Evolutionary conservation across 306 rosid genomes (phyloP).

Genomic region (Lathyrus oleraceus): DNA sequence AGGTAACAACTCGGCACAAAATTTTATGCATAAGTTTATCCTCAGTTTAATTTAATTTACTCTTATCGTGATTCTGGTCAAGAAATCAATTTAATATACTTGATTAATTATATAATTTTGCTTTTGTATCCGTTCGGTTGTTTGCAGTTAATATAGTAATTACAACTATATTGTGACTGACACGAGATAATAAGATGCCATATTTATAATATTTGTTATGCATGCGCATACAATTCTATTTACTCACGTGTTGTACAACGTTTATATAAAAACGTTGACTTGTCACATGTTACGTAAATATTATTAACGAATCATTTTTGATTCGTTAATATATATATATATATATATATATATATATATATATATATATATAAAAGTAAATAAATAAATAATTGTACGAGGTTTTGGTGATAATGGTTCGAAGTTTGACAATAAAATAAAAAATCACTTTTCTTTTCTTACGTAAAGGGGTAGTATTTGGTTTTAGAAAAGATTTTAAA

Average conservation of each 20-base stretch:
- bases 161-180: neutral
- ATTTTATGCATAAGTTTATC: slow-evolving; percentile 18
- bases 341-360: no score
- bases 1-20: slow-evolving; percentile 10
- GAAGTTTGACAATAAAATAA: neutral
- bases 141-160: neutral
- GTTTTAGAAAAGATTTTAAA: neutral
- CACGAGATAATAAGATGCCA: neutral
- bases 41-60: neutral
- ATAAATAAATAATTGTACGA: neutral
- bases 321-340: no score
- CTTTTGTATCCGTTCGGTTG: neutral
- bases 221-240: neutral
- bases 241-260: neutral
- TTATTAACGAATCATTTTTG: no score
- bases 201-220: neutral
- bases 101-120: neutral
- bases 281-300: no score
- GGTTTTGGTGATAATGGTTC: neutral
- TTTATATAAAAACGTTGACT: neutral
- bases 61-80: neutral
- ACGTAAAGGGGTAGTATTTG: neutral
- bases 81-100: neutral
- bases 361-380: no score
- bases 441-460: neutral